Evolutionary conservation across 129 eudicot genomes (phyloP).

Genomic region (Silybum marianum): DNA sequence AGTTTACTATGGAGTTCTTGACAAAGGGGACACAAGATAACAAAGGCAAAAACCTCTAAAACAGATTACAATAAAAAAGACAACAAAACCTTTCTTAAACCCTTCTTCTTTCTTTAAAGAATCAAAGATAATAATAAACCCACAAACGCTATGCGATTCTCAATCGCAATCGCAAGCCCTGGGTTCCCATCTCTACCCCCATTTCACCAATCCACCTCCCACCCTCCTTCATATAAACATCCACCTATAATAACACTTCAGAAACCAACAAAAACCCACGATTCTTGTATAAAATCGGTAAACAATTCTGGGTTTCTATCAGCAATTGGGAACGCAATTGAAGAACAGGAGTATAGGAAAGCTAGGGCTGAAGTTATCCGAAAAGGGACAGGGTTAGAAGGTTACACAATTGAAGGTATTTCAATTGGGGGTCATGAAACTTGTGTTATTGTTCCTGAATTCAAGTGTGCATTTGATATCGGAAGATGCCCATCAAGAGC

Average conservation of each 20-base stretch:
- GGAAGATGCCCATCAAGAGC: slow-evolving; percentile 94
- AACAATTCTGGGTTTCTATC: slow-evolving; percentile 71
- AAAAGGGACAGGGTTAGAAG: slow-evolving; percentile 63
- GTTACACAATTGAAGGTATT: slow-evolving; percentile 73
- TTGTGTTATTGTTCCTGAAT: slow-evolving; percentile 82
- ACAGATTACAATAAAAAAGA: background rate
- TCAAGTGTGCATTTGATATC: slow-evolving; percentile 85
- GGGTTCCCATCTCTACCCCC: slow-evolving; percentile 34
- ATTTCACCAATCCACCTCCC: slow-evolving; percentile 30
- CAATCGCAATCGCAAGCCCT: slow-evolving; percentile 38
- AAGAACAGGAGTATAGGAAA: slow-evolving; percentile 91
- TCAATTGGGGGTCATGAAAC: slow-evolving; percentile 96
- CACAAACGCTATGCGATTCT: slow-evolving; percentile 35
- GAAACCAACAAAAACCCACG: slow-evolving; percentile 18
- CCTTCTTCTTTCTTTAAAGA: background rate
- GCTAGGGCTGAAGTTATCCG: slow-evolving; percentile 84
- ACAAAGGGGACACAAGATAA: slow-evolving; percentile 21
- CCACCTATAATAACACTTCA: slow-evolving; percentile 21
- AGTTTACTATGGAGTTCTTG: background rate
- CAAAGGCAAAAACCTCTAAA: slow-evolving; percentile 8
- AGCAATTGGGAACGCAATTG: slow-evolving; percentile 84
- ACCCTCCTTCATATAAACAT: slow-evolving; percentile 14
- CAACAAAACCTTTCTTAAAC: slow-evolving; percentile 54
- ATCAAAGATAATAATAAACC: background rate
- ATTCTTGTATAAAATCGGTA: slow-evolving; percentile 25